A percentile compares a stretch with the other conserved stretches of the same genome.
These are phyloP conservation scores for Claviceps purpurea DNA, from an alignment of 2,329 filamentous ascomycete genomes.

Conservation along the genomic window DNA sequence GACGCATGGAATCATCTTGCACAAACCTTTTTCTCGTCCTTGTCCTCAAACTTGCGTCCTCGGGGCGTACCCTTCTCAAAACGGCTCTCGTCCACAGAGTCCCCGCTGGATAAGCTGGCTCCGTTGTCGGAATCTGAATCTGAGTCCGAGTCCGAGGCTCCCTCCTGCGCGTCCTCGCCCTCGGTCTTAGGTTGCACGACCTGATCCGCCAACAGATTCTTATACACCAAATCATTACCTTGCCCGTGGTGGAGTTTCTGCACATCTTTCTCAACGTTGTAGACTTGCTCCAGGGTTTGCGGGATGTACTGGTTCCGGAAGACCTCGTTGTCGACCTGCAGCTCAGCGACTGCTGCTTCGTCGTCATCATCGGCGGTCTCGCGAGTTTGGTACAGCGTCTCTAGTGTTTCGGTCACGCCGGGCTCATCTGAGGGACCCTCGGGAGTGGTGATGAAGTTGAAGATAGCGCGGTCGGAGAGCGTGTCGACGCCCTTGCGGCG, in stretches of 20 bases:
- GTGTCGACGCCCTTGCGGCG: conserved; percentile 69
- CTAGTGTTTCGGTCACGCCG: conserved; percentile 46
- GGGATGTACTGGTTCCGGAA: conserved; percentile 96
- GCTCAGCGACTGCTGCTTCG: conserved; percentile 32
- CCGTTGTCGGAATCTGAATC: conserved; percentile 37
- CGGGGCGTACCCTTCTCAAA: conserved; percentile 58
- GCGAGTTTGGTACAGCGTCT: conserved; percentile 51
- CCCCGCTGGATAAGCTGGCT: conserved; percentile 29
- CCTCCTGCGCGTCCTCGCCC: conserved; percentile 27
- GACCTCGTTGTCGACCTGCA: conserved; percentile 76
- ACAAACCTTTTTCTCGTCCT: conserved; percentile 67
- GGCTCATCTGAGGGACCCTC: conserved; percentile 48
- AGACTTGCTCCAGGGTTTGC: conserved; percentile 88
- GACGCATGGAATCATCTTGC: background rate
- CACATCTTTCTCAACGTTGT: conserved; percentile 86
- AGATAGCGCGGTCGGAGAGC: conserved; percentile 65
- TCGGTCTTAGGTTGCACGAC: conserved; percentile 28
- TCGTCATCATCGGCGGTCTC: conserved; percentile 36
- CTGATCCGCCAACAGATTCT: conserved; percentile 65
- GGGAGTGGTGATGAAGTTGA: conserved; percentile 62
- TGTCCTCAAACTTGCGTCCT: conserved; percentile 80
- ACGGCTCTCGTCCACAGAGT: conserved; percentile 33
- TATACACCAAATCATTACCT: conserved; percentile 70
- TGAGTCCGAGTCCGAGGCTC: conserved; percentile 22
- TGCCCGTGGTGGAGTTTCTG: conserved; percentile 62